Evolutionary conservation across 1,284 basidiomycete genomes (phyloP), one percentile per base, ranked within the genome.

Genomic region (Moesziomyces globuligerus): DNA sequence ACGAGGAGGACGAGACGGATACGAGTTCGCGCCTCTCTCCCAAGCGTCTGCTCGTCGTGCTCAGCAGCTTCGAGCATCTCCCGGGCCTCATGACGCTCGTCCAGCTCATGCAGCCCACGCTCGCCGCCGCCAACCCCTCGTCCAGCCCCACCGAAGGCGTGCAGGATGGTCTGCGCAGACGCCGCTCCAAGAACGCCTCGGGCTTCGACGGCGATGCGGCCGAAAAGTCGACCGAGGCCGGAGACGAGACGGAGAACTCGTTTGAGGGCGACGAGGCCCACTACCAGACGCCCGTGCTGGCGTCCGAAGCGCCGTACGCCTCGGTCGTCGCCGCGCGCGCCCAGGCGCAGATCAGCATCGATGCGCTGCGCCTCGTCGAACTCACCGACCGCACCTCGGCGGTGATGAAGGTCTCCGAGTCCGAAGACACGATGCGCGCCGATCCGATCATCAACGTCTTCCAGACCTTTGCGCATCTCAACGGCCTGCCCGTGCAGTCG

Each of bases 1-100:
- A 50, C 24, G 67, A 75, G 41, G 62, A 65, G 25, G 56, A 69
- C 21, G 57, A 68, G 13, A 32, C 34, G 21, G 64, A 55, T 34
- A 43, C 47, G 3, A 47, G 42, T 43, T 51, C 61, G 40, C 50
- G 45, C 24, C 49, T 61, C n/a, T 61, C 46, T 23, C 58, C 58
- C 42, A 74, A 75, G 57, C 85, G 88, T 24, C 90, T 95, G 78
- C 87, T 91, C 0, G 88, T 97, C 62, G 89, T 98, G 17, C 87
- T 98, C n/a, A 92, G 94, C 82, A 90, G 89, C 81, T 86, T 96
- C 61, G 92, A 94, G 72, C 92, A 97, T 79, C 85, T 98, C 7
- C 84, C 85, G 0, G 83, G 85, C 1, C 83, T 86, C 61, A 86
- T 87, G 85, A 83, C 85, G 42, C 82, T 87, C 56, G 81, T 85